phyloP scores from a whole-genome alignment of 2,329 filamentous ascomycete genomes.

The Coleophoma cylindrospora region DNA sequence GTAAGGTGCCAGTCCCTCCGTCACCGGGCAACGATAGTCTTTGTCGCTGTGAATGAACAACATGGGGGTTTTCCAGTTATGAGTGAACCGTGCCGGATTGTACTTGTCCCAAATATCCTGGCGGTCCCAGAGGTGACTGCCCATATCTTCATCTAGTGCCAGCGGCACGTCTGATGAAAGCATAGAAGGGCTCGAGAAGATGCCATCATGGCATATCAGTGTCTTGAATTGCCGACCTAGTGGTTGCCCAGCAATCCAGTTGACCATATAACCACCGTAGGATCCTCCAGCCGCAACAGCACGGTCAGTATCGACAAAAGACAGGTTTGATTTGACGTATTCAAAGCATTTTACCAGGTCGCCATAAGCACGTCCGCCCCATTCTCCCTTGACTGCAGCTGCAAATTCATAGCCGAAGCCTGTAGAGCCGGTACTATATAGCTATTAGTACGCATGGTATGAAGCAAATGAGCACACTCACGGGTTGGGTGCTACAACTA shows the following conservation, averaged over 20 bases:
- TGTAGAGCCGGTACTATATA: conserved; percentile 60
- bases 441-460: neutral
- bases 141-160: neutral
- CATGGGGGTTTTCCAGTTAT: conserved; percentile 79
- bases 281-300: conserved; percentile 69
- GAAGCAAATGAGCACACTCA: neutral
- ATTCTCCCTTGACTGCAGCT: conserved; percentile 35
- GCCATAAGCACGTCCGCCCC: conserved; percentile 64
- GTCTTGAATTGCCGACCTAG: conserved; percentile 80
- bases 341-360: conserved; percentile 76
- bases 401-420: conserved; percentile 73
- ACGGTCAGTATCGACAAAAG: conserved; percentile 60
- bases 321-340: conserved; percentile 58
- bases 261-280: conserved; percentile 72
- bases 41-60: conserved; percentile 84
- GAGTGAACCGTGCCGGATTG: conserved; percentile 57
- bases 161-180: neutral
- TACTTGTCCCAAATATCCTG: conserved; percentile 59
- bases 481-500: conserved; percentile 74
- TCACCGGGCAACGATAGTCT: conserved; percentile 80
- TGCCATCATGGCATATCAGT: conserved; percentile 78
- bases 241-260: conserved; percentile 84
- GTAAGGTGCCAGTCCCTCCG: conserved; percentile 65
- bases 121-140: conserved; percentile 45
- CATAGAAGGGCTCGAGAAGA: conserved; percentile 42